These are phyloP conservation scores for Anastatica hierochuntica DNA, from an alignment of 345 rosid genomes.

Conservation along the genomic window DNA sequence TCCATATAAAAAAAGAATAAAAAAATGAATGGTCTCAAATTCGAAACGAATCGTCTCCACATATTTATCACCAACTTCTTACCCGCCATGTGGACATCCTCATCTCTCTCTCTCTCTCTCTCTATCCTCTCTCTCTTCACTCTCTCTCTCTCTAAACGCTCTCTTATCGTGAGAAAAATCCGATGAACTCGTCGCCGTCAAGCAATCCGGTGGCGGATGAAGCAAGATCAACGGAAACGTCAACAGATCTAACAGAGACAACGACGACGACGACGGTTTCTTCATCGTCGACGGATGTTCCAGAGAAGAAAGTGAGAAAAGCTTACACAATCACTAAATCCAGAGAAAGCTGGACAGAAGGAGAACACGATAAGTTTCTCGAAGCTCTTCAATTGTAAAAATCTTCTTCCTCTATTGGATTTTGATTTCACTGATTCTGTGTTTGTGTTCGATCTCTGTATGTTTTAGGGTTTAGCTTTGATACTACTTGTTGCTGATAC, in stretches of 20 bases:
- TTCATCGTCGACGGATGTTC: constrained; percentile 27
- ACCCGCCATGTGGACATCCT: constrained; percentile 22
- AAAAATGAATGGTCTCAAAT: constrained; percentile 25
- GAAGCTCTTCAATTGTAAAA: constrained; percentile 89
- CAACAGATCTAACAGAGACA: constrained; percentile 5
- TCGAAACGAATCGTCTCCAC: constrained; percentile 21
- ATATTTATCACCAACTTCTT: constrained; percentile 16
- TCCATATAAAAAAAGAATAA: not conserved
- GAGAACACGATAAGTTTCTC: constrained; percentile 89
- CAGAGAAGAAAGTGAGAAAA: constrained; percentile 65
- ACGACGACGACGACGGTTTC: not conserved
- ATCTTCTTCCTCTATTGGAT: not conserved
- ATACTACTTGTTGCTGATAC: constrained; percentile 3
- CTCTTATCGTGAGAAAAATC: not conserved
- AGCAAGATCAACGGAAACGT: constrained; percentile 9
- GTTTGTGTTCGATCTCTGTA: not conserved
- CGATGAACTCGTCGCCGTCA: constrained; percentile 23
- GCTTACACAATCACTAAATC: constrained; percentile 85
- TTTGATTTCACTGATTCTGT: not conserved
- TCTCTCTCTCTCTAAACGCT: constrained; percentile 9
- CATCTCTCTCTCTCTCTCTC: not conserved
- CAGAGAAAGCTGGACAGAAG: constrained; percentile 93
- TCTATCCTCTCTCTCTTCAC: not conserved
- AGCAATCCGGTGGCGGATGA: constrained; percentile 6
- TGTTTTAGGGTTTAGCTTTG: too few relatives aligned